These are phyloP conservation scores for Cerrena zonata DNA, from an alignment of 1,284 basidiomycete species.

Conservation along the genomic window DNA sequence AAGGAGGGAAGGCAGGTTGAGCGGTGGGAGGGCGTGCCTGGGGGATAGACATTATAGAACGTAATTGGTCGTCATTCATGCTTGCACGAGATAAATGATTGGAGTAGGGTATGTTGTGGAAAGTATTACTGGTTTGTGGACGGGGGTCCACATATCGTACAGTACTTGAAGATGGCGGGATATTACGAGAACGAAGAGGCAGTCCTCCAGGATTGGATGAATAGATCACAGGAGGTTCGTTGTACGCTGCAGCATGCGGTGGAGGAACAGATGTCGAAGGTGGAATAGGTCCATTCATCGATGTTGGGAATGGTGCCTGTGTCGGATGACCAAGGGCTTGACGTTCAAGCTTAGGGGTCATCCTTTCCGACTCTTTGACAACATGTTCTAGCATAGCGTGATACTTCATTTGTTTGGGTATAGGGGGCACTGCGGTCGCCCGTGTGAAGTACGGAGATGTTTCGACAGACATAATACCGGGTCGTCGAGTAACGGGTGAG, in stretches of 20 bases:
- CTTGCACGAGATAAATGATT: conserved; percentile 32
- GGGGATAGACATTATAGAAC: conserved; percentile 29
- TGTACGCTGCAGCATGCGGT: conserved; percentile 9
- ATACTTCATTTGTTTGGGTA: conserved; percentile 61
- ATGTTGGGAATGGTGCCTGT: conserved; percentile 8
- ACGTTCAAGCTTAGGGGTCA: conserved; percentile 43
- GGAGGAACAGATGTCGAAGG: conserved; percentile 20
- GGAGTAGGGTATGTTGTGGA: conserved; percentile 37
- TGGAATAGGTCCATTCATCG: conserved; percentile 5
- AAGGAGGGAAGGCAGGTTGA: conserved; percentile 5
- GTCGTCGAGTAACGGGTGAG: conserved; percentile 4
- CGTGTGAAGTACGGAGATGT: conserved; percentile 61
- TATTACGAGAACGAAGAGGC: conserved; percentile 14
- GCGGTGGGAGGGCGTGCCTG: conserved; percentile 13
- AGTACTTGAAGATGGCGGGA: conserved; percentile 12
- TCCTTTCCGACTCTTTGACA: conserved; percentile 62
- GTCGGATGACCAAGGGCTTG: conserved; percentile 11
- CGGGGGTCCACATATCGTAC: conserved; percentile 38
- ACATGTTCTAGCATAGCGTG: conserved; percentile 70
- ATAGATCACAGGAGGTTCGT: conserved; percentile 26
- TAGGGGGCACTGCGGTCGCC: conserved; percentile 42
- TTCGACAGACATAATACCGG: conserved; percentile 37
- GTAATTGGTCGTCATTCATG: conserved; percentile 50
- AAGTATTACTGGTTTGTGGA: conserved; percentile 54
- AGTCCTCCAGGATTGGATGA: conserved; percentile 24